Percentiles rank a stretch among this genome's conserved stretches.
phyloP scores from a whole-genome alignment of 2,329 filamentous ascomycete genomes.

The Fusarium sublunatum region DNA sequence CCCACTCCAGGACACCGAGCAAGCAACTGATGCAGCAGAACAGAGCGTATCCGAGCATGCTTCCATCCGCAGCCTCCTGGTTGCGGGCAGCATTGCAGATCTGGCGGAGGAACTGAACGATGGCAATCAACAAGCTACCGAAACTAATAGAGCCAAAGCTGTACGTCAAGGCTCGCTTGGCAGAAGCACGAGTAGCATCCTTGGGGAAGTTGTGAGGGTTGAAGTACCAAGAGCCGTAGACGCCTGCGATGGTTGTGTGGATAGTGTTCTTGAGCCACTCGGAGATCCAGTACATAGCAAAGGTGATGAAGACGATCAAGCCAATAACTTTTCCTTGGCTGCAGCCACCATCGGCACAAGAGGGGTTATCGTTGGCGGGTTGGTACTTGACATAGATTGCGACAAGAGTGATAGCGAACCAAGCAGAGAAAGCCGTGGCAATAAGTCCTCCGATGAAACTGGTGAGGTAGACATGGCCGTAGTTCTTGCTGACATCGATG shows the following conservation, averaged over 20 bases:
- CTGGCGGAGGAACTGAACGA: slow-evolving; percentile 87
- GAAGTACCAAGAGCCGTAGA: slow-evolving; percentile 96
- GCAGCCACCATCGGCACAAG: slow-evolving; percentile 71
- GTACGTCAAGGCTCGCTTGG: slow-evolving; percentile 85
- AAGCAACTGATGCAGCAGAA: slow-evolving; percentile 83
- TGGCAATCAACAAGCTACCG: slow-evolving; percentile 85
- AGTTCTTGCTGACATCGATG: slow-evolving; percentile 85
- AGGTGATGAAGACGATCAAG: slow-evolving; percentile 86
- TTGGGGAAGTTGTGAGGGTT: slow-evolving; percentile 75
- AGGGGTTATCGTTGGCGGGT: slow-evolving; percentile 66
- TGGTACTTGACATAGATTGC: slow-evolving; percentile 87
- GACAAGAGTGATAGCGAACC: slow-evolving; percentile 88
- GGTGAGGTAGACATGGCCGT: slow-evolving; percentile 87
- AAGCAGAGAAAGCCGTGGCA: slow-evolving; percentile 81
- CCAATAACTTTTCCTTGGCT: slow-evolving; percentile 83
- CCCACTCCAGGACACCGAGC: slow-evolving; percentile 84
- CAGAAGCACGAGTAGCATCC: slow-evolving; percentile 83
- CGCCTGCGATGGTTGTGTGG: slow-evolving; percentile 85
- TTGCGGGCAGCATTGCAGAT: slow-evolving; percentile 79
- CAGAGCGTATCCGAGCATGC: slow-evolving; percentile 71
- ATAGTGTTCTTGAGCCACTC: slow-evolving; percentile 96
- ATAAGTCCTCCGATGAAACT: slow-evolving; percentile 84
- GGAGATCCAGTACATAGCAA: slow-evolving; percentile 92
- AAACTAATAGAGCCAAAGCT: slow-evolving; percentile 92
- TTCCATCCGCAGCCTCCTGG: slow-evolving; percentile 74